Evolutionary conservation across 2,329 filamentous ascomycete species (phyloP), one percentile per base, ranked within the genome.

Genomic region (Colletotrichum sp.): DNA sequence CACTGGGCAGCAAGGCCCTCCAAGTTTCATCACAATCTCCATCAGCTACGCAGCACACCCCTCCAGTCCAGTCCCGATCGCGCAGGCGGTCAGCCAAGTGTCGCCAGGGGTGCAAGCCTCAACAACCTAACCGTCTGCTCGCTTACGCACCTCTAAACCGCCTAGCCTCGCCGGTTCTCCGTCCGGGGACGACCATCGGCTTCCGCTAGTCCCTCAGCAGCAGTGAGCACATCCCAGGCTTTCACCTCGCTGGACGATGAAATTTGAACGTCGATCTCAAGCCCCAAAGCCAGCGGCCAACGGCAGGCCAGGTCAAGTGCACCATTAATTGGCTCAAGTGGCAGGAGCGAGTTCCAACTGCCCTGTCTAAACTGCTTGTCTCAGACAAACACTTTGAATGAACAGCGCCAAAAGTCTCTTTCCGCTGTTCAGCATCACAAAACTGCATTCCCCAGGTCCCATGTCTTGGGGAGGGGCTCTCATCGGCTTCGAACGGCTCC

Each of bases 71-170:
- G 60, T 26, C 15, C 74, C 34, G 32, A 73, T 74, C 18, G 5
- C 70, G 74, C 24, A 76, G 74, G 74, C 74, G 74, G 74, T 76
- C 70, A 66, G 64, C 21, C 44, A 60, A 36, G 24, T 67, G 34
- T 60, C 44, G 57, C 16, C 70, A 66, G 73, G 73, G 69, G 63
- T 72, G 73, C 63, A 72, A 76, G 73, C 74, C 74, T 76, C 74
- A 76, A 76, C 74, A 76, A 76, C 72, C 73, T 73, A 69, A 73
- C 70, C 71, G 70, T 74, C 18, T 59, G 15, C 74, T 76, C 74
- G 74, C 74, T 76, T 76, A 74, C 34, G 64, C 74, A 52, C 64
- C 73, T 76, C 73, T 69, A 73, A 76, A 76, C 59, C 59, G 74
- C 70, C 70, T 74, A 76, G 74, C 70, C 64, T 74, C 70, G 74